Base-by-base conservation (phyloP, 140 eudicot species). In the Stevia rebaudiana region DNA sequence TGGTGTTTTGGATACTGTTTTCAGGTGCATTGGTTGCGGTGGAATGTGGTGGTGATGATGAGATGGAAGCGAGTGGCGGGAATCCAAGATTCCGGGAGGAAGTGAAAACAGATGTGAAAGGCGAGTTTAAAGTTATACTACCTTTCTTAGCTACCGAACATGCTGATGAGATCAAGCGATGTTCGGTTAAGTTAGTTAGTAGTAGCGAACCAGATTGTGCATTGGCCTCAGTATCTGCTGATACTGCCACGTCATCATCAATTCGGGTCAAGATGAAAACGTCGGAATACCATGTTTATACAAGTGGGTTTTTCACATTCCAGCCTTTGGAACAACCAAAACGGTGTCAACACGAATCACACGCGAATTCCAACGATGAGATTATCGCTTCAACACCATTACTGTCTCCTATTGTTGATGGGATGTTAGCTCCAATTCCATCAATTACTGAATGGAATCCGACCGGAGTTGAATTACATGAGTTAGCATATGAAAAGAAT, bases 21-120 rank as follows among this genome's bases (percentile, higher is more conserved):
- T 35, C 23, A 84, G 97, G 89, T 58, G 95, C 98, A 37, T 61
- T 70, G 65, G 96, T 91, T 52, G 89, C 79, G 37, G 94, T 91
- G 31, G 89, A 82, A 79, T 91, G 98, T 24, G 76, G 63, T 65
- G 82, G 74, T 28, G 18, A 69, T 40, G 36, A 33, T 43, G 60
- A n/a, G 36, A 11, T 43, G 36, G n/a, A 47, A 24, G 61, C 36
- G 4, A 58, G 52, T 15, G 37, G 66, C 9, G 21, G 48, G 12
- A 66, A 17, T 60, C 72, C 79, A 17, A 51, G 67, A 58, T 84
- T 91, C 56, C 35, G 42, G 3, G 39, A 79, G 44, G 83, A 78
- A 64, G 96, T 81, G 73, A 68, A 71, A 75, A 91, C 96, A 19
- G 56, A 91, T 61, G 51, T 63, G 24, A 80, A 75, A 57, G 98